These are phyloP conservation scores for Termitomyces heimii DNA, from an alignment of 768 basidiomycete species.

Conservation along the genomic window DNA sequence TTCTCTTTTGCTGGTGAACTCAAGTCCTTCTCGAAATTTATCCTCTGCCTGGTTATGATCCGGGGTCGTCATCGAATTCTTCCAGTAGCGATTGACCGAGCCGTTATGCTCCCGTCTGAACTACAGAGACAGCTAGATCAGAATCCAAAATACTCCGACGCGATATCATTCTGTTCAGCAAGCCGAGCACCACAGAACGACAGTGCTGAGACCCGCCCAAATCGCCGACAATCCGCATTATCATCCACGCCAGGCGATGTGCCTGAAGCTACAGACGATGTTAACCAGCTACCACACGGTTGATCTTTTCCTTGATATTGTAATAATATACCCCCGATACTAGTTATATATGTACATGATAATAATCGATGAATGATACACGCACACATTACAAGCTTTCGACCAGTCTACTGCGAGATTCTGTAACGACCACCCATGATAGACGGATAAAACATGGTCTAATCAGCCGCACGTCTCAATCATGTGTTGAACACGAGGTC, in stretches of 20 bases:
- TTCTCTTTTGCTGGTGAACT: slow-evolving; percentile 80
- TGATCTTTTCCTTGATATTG: neutral
- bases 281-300: neutral
- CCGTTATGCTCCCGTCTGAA: slow-evolving; percentile 75
- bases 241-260: neutral
- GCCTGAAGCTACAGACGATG: neutral
- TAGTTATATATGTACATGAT: neutral
- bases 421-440: neutral
- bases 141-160: slow-evolving; percentile 11
- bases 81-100: slow-evolving; percentile 84
- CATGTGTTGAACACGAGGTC: slow-evolving; percentile 11
- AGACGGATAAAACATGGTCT: slow-evolving; percentile 3
- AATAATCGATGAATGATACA: neutral
- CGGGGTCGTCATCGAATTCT: slow-evolving; percentile 89
- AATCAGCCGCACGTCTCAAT: neutral
- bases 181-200: slow-evolving; percentile 2
- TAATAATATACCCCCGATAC: neutral
- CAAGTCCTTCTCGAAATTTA: slow-evolving; percentile 77
- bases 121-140: slow-evolving; percentile 28
- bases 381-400: neutral
- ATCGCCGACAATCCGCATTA: slow-evolving; percentile 2
- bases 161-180: neutral
- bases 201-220: neutral
- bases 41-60: slow-evolving; percentile 86
- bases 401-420: neutral